phyloP scores from a whole-genome alignment of 208 protist species.

The Leishmania gerbilli region DNA sequence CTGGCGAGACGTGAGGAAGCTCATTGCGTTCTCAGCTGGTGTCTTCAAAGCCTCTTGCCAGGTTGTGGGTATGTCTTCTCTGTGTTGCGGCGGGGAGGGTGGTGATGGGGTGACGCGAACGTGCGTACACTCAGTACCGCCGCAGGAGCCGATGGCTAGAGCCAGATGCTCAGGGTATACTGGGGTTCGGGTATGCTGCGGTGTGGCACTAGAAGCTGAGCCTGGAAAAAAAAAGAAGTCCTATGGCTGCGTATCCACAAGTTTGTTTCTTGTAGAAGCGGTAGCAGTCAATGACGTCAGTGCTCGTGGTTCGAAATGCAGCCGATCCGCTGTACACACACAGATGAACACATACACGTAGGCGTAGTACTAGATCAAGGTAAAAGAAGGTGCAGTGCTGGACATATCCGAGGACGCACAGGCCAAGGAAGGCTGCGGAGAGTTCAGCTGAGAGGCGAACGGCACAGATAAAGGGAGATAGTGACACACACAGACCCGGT shows the following conservation, averaged over 20 bases:
- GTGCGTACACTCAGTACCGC: not conserved
- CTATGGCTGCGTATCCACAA: not conserved
- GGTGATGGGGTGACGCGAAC: not conserved
- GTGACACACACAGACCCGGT: not conserved
- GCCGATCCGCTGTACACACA: not conserved
- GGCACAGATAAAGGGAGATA: not conserved
- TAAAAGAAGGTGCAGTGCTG: not conserved
- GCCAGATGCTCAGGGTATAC: not conserved
- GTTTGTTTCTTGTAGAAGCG: not conserved
- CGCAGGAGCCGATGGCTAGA: not conserved
- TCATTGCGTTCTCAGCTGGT: conserved; percentile 4
- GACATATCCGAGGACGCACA: not conserved
- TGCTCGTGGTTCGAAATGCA: not conserved
- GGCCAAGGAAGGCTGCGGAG: not conserved
- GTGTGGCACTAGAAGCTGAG: not conserved
- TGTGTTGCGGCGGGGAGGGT: not conserved
- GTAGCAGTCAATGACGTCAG: not conserved
- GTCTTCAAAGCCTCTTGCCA: not conserved
- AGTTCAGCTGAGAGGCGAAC: not conserved
- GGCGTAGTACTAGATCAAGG: not conserved
- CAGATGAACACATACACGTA: not conserved
- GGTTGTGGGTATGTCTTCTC: not conserved
- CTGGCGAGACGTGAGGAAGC: not conserved
- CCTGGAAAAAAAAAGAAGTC: not conserved
- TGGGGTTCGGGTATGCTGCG: not conserved